A percentile compares a stretch with the other conserved stretches of the same genome.
phyloP scores from a whole-genome alignment of 1,284 basidiomycete genomes.

The Boletus semigastroideus region DNA sequence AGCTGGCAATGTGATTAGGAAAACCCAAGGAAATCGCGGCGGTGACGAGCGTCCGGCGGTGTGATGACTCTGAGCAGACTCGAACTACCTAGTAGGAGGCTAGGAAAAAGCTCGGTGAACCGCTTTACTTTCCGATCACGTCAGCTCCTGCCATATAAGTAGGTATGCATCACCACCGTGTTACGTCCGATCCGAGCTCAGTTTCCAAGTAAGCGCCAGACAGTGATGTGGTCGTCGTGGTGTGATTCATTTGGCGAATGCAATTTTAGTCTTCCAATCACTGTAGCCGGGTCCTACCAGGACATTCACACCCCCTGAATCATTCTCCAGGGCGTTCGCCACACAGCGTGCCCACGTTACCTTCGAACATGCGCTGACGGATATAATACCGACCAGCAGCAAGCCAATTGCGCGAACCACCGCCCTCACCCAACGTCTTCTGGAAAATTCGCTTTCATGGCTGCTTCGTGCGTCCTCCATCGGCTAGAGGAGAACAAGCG shows the following conservation, averaged over 20 bases:
- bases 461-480: slow-evolving; percentile 6
- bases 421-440: neutral
- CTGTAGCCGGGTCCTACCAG: neutral
- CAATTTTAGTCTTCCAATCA: neutral
- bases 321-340: neutral
- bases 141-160: too few species aligned
- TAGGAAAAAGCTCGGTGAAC: too few species aligned
- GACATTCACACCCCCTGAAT: slow-evolving; percentile 9
- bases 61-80: neutral
- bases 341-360: neutral
- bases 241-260: neutral
- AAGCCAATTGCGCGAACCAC: neutral
- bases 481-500: neutral
- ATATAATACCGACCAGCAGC: slow-evolving; percentile 13
- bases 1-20: neutral
- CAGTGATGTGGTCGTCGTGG: neutral
- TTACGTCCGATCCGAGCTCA: too few species aligned
- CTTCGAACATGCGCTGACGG: neutral
- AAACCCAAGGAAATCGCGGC: slow-evolving; percentile 2
- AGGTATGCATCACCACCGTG: too few species aligned
- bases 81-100: too few species aligned
- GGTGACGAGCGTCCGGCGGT: neutral
- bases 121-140: too few species aligned
- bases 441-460: neutral
- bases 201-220: neutral